phyloP scores from a whole-genome alignment of 1,284 basidiomycete genomes.

The Earliella scabrosa region DNA sequence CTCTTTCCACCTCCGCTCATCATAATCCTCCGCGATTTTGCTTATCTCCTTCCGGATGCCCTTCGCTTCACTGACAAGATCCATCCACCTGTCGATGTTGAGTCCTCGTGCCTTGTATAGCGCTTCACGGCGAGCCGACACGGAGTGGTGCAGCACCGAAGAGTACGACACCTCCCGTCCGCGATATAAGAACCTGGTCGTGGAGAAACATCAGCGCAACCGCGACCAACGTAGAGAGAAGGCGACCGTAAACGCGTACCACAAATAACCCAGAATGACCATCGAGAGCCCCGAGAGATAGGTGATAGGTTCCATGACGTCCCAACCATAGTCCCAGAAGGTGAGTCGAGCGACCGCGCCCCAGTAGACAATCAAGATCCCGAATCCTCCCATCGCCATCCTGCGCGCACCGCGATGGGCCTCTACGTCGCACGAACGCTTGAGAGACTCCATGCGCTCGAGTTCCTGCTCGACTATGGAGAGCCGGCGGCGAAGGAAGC shows the following conservation, averaged over 20 bases:
- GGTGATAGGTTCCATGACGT: constrained; percentile 73
- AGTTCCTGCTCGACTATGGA: constrained; percentile 46
- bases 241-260: constrained; percentile 41
- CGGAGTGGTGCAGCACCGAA: constrained; percentile 58
- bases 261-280: constrained; percentile 63
- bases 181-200: constrained; percentile 59
- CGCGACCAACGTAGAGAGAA: no score
- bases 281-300: constrained; percentile 65
- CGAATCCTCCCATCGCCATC: constrained; percentile 63
- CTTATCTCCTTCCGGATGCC: constrained; percentile 55
- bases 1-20: constrained; percentile 40
- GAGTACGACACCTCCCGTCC: constrained; percentile 73
- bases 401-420: constrained; percentile 59
- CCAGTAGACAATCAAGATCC: constrained; percentile 66
- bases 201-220: background rate
- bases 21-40: constrained; percentile 67
- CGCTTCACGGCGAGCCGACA: constrained; percentile 58
- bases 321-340: constrained; percentile 70
- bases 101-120: constrained; percentile 64
- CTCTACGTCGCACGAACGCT: constrained; percentile 55
- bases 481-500: constrained; percentile 59
- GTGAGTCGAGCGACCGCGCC: constrained; percentile 62
- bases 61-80: constrained; percentile 56
- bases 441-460: constrained; percentile 55
- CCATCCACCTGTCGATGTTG: constrained; percentile 65